Conservation (phyloP, 1,284 basidiomycete genomes). For the Sporisorium iseilematis-ciliati region DNA sequence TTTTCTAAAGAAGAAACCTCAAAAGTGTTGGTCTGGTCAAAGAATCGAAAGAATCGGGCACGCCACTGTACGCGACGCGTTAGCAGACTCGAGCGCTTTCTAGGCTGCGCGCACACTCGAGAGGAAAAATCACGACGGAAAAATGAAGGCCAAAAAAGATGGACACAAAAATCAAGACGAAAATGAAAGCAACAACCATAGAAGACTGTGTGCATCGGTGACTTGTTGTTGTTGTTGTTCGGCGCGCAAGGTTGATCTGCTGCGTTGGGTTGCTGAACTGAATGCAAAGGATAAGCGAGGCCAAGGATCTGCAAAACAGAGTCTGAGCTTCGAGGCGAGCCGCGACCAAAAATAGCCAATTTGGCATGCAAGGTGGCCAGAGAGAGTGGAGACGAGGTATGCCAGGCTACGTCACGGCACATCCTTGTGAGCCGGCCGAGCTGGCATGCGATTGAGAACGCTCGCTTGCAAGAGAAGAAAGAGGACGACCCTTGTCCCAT, state of each 20-base stretch:
- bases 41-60: background rate
- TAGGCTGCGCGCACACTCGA: too few relatives aligned
- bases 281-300: background rate
- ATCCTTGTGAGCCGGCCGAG: constrained; percentile 2
- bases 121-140: too few relatives aligned
- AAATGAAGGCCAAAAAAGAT: background rate
- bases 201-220: too few relatives aligned
- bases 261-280: background rate
- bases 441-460: too few relatives aligned
- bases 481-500: too few relatives aligned
- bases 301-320: constrained; percentile 9
- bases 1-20: background rate
- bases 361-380: background rate
- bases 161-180: background rate
- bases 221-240: background rate
- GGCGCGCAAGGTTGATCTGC: background rate
- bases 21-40: constrained; percentile 6
- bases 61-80: constrained; percentile 40
- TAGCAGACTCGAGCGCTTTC: too few relatives aligned
- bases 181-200: background rate
- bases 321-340: constrained; percentile 9
- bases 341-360: constrained; percentile 25
- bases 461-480: too few relatives aligned
- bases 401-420: constrained; percentile 36
- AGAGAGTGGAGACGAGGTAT: constrained; percentile 5